Conservation (phyloP, 805 yeast species). For the Novakomyces olei region DNA sequence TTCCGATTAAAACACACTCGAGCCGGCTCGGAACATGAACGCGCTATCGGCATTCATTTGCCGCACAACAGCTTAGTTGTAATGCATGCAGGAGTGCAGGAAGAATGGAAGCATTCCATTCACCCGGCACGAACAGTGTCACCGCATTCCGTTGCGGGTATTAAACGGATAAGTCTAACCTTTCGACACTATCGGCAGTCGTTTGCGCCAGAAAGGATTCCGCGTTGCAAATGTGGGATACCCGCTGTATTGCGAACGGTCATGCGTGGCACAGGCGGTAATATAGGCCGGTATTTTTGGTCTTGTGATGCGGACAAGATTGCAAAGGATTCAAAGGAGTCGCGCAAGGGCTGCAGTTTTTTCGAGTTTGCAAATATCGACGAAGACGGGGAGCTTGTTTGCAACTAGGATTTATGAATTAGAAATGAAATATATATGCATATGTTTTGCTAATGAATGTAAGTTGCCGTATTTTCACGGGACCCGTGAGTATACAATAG, state of each 20-base stretch:
- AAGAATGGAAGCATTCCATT: conserved; percentile 45
- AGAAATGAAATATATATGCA: too few relatives aligned
- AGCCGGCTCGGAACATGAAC: conserved; percentile 10
- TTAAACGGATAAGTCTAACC: conserved; percentile 39
- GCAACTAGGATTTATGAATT: too few relatives aligned
- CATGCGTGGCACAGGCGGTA: conserved; percentile 22
- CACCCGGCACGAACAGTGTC: conserved; percentile 22
- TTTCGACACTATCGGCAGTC: conserved; percentile 31
- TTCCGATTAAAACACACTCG: conserved; percentile 17
- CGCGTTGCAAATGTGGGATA: conserved; percentile 22
- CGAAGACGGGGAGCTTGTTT: conserved; percentile 4
- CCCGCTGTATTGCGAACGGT: conserved; percentile 37
- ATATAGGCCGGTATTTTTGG: conserved; percentile 45
- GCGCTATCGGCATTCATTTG: conserved; percentile 31
- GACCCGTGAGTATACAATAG: too few relatives aligned
- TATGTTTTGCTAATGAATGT: too few relatives aligned
- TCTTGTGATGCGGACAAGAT: conserved; percentile 23
- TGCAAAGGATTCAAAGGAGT: too few relatives aligned
- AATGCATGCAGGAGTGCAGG: conserved; percentile 68
- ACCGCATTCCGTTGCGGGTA: conserved; percentile 28
- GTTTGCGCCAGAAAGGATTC: conserved; percentile 18
- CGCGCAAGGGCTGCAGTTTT: neutral
- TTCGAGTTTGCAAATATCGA: neutral
- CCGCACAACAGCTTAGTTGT: conserved; percentile 49
- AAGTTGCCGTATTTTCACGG: too few relatives aligned